phyloP scores from a whole-genome alignment of 495 filamentous ascomycete species.

The Tuber melanosporum region DNA sequence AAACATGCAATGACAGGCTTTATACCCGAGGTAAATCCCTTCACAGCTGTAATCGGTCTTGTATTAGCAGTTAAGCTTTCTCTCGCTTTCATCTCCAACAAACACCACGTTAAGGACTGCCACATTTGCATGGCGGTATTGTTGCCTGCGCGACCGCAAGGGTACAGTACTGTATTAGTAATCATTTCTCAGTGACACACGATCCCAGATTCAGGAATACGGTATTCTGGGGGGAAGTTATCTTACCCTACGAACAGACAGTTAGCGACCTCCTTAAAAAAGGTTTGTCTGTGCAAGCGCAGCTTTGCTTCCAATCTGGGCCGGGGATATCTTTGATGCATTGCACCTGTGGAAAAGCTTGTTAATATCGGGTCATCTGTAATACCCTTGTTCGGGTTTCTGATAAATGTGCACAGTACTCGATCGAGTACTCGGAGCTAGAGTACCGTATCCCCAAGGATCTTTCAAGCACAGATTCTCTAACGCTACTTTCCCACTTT shows the following conservation, averaged over 20 bases:
- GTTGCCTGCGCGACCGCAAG: conserved; percentile 18
- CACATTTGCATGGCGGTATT: conserved; percentile 17
- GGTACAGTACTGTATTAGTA: conserved; percentile 16
- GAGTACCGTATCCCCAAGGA: not conserved
- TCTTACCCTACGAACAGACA: conserved; percentile 30
- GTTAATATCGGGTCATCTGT: not conserved
- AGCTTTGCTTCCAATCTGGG: not conserved
- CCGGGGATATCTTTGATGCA: not conserved
- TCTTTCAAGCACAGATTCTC: not conserved
- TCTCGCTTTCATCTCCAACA: not conserved
- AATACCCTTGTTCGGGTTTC: not conserved
- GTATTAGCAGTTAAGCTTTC: not conserved
- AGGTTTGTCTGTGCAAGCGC: conserved; percentile 12
- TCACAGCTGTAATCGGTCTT: conserved; percentile 7
- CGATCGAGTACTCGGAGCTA: not conserved
- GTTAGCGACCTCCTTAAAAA: conserved; percentile 13
- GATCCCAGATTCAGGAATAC: not conserved
- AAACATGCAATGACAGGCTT: conserved; percentile 7
- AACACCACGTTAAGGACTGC: not conserved
- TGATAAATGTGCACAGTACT: not conserved
- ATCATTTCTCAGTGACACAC: conserved; percentile 6
- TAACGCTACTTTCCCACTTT: not conserved
- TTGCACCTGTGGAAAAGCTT: not conserved
- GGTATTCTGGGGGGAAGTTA: conserved; percentile 16
- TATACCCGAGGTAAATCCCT: conserved; percentile 14